Evolutionary conservation across 1,139 yeast genomes (phyloP).

Genomic region (Zygosaccharomyces sapae): DNA sequence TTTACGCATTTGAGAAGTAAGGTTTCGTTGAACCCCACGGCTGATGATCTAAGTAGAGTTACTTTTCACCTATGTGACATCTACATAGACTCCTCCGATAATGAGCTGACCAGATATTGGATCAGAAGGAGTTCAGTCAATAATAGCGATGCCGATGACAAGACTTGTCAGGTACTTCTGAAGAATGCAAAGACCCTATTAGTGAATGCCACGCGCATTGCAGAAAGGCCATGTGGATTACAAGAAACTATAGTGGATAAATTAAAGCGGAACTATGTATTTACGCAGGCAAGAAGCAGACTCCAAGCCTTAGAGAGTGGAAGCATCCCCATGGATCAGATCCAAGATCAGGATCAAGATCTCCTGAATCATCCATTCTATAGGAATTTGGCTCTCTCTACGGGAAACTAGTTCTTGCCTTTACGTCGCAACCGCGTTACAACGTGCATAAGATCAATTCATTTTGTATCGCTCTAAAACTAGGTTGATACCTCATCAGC

Average conservation of each 20-base stretch:
- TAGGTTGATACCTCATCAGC: not conserved
- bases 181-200: conserved; percentile 29
- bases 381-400: conserved; percentile 1
- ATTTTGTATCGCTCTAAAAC: not conserved
- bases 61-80: conserved; percentile 32
- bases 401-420: not conserved
- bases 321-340: not conserved
- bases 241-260: conserved; percentile 32
- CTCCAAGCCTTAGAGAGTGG: conserved; percentile 12
- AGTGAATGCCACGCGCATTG: conserved; percentile 24
- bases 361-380: conserved; percentile 20
- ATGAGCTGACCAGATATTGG: conserved; percentile 26
- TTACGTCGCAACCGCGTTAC: not conserved
- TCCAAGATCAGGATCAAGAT: conserved; percentile 8
- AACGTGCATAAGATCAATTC: not conserved
- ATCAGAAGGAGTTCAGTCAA: conserved; percentile 12
- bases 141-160: conserved; percentile 4
- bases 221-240: conserved; percentile 32
- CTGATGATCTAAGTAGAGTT: conserved; percentile 23
- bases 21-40: conserved; percentile 12
- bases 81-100: conserved; percentile 26
- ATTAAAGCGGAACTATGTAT: conserved; percentile 31
- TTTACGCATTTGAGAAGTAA: conserved; percentile 18
- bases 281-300: conserved; percentile 24
- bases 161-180: conserved; percentile 18